phyloP scores from a whole-genome alignment of 2,329 filamentous ascomycete species.

The Dichotomopilus funicola region DNA sequence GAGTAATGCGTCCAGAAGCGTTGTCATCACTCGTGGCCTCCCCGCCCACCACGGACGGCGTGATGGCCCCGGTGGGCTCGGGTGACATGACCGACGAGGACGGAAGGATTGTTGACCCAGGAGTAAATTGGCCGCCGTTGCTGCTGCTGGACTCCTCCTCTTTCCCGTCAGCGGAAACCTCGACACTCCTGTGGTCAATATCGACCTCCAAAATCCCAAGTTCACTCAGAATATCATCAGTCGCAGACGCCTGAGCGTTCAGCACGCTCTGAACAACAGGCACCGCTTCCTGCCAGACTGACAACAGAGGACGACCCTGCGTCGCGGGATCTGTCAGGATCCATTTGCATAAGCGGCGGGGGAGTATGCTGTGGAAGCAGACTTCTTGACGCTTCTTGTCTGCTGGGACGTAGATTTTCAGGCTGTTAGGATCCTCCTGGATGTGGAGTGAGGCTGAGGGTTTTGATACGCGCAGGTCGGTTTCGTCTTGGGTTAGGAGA shows the following conservation, averaged over 20 bases:
- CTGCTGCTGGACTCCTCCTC: neutral
- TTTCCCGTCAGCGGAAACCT: neutral
- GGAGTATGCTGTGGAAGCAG: conserved; percentile 22
- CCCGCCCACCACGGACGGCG: neutral
- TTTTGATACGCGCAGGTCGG: neutral
- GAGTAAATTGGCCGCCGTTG: neutral
- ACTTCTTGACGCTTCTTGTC: conserved; percentile 14
- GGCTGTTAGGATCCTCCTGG: neutral
- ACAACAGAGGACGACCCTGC: neutral
- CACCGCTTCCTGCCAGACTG: neutral
- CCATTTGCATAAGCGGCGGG: conserved; percentile 28
- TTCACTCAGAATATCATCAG: conserved; percentile 4
- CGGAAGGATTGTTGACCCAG: neutral
- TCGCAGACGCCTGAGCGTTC: neutral
- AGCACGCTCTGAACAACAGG: conserved; percentile 6
- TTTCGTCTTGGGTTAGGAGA: neutral
- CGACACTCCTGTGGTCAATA: neutral
- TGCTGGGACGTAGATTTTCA: conserved; percentile 3
- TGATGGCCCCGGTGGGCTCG: neutral
- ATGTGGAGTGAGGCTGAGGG: neutral
- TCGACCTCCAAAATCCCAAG: conserved; percentile 1
- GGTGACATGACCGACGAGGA: neutral
- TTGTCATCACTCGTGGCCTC: neutral
- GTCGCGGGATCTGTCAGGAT: conserved; percentile 29
- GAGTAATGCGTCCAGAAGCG: neutral